Evolutionary conservation across 805 yeast genomes (phyloP).

Genomic region (Dipodascus albidus): DNA sequence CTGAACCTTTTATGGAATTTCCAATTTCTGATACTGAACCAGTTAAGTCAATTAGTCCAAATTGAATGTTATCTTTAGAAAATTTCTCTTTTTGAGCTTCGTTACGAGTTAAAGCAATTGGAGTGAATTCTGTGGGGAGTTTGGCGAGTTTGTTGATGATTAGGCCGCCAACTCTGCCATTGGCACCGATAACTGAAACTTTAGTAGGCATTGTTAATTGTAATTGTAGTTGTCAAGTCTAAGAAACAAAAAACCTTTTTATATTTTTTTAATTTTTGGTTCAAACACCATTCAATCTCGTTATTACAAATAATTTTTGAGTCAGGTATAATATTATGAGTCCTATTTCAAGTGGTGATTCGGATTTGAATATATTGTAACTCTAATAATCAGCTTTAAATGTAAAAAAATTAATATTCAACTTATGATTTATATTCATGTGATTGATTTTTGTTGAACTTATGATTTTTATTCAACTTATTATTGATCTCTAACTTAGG

Average conservation of each 20-base stretch:
- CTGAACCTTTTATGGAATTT: constrained; percentile 33
- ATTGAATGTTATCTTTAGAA: constrained; percentile 26
- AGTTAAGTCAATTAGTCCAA: constrained; percentile 26
- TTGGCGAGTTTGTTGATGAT: constrained; percentile 29
- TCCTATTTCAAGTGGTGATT: too few relatives aligned
- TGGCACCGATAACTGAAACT: constrained; percentile 46
- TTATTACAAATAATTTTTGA: too few relatives aligned
- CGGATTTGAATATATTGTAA: too few relatives aligned
- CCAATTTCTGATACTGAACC: constrained; percentile 26
- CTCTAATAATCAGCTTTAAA: too few relatives aligned
- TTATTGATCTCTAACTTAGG: too few relatives aligned
- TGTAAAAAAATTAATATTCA: too few relatives aligned
- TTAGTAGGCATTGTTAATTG: constrained; percentile 11
- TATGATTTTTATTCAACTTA: too few relatives aligned
- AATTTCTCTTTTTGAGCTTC: constrained; percentile 35
- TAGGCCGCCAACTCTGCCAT: constrained; percentile 47
- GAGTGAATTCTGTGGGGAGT: constrained; percentile 26
- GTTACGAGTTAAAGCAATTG: constrained; percentile 35
- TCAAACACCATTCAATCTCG: too few relatives aligned
- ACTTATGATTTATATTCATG: too few relatives aligned
- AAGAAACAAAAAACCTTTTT: constrained; percentile 33
- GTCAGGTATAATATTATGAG: too few relatives aligned
- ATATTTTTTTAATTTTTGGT: too few relatives aligned
- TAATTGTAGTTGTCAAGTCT: constrained; percentile 12
- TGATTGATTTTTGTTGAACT: too few relatives aligned